These are phyloP conservation scores for Tausonia pullulans DNA, from an alignment of 1,284 basidiomycete species.

Conservation along the genomic window DNA sequence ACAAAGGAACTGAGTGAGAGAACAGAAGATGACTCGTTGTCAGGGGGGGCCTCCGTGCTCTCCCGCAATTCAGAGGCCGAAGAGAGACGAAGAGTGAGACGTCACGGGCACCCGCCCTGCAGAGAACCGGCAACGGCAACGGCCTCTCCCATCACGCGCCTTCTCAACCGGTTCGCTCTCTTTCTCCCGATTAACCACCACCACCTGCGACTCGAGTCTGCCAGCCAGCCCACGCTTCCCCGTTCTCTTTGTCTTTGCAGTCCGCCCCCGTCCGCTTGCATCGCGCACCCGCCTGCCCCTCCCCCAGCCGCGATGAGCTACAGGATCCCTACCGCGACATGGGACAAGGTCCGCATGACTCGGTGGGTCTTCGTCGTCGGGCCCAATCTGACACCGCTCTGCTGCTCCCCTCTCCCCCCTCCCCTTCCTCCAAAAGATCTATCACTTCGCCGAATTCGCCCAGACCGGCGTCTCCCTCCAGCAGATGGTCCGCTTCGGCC, in stretches of 20 bases:
- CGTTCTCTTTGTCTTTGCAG: neutral
- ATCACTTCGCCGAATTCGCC: conserved; percentile 87
- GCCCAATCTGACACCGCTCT: too few relatives aligned
- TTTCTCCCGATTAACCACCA: neutral
- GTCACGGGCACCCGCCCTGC: too few relatives aligned
- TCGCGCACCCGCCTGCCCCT: too few relatives aligned
- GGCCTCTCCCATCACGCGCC: neutral
- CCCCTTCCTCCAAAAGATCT: conserved; percentile 45
- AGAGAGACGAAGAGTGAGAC: too few relatives aligned
- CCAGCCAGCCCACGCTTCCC: neutral
- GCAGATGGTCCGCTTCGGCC: conserved; percentile 80
- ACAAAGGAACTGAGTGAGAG: neutral
- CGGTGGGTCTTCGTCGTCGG: too few relatives aligned
- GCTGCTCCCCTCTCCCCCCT: too few relatives aligned
- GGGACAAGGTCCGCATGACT: conserved; percentile 43
- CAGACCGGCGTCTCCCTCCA: conserved; percentile 77
- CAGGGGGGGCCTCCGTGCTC: too few relatives aligned
- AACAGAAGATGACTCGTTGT: neutral
- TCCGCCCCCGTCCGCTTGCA: conserved; percentile 9
- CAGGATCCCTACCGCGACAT: conserved; percentile 63
- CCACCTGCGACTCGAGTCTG: neutral
- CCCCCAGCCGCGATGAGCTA: conserved; percentile 17
- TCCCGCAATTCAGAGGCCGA: too few relatives aligned
- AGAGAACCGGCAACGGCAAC: neutral
- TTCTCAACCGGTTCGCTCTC: neutral